Conservation (phyloP, 2,329 filamentous ascomycete species). For the Fusarium bactridioides region DNA sequence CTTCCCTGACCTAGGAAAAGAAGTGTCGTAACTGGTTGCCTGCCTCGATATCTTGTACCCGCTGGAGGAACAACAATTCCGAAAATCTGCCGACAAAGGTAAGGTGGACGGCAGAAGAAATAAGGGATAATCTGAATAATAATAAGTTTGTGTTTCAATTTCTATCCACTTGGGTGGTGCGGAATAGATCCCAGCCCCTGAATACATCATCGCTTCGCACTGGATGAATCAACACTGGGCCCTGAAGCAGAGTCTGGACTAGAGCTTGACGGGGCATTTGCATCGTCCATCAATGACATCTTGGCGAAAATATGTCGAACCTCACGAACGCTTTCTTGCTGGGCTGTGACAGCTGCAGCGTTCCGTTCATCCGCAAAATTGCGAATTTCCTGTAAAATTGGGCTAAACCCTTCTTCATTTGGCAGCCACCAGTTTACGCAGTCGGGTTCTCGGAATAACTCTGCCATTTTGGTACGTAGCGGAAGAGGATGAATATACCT, state of each 20-base stretch:
- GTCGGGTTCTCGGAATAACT: constrained; percentile 75
- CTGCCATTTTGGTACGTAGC: constrained; percentile 78
- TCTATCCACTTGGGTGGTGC: neutral
- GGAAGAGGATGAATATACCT: constrained; percentile 85
- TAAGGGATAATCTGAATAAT: neutral
- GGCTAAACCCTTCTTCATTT: constrained; percentile 77
- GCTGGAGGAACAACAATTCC: neutral
- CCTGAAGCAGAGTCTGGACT: neutral
- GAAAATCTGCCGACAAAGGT: neutral
- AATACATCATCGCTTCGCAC: neutral
- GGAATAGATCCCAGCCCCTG: neutral
- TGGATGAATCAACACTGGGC: neutral
- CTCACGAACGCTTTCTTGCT: constrained; percentile 73
- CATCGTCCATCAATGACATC: constrained; percentile 50
- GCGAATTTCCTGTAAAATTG: constrained; percentile 78
- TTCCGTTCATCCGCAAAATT: constrained; percentile 83
- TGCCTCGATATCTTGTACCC: neutral
- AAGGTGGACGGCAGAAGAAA: neutral
- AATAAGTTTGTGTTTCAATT: neutral
- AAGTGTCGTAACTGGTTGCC: neutral
- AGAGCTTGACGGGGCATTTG: constrained; percentile 16
- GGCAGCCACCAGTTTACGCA: constrained; percentile 90
- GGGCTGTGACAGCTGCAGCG: constrained; percentile 62
- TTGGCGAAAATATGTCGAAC: constrained; percentile 77
- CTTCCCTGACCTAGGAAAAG: neutral